These are phyloP conservation scores for Raphanus raphanistrum DNA, from an alignment of 345 rosid genomes.

Conservation along the genomic window DNA sequence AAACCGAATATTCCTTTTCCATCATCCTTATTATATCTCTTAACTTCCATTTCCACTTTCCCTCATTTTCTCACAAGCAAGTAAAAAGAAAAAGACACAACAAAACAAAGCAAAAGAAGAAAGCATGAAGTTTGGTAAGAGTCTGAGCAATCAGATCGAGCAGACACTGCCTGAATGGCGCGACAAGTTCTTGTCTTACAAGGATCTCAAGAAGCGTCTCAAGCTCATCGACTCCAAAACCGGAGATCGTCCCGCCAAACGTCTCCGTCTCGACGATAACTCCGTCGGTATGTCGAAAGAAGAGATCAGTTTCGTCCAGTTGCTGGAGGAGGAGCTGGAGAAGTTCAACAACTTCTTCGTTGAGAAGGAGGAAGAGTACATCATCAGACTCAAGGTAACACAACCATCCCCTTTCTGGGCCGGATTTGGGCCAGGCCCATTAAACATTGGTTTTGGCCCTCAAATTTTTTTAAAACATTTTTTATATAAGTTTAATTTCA, in stretches of 20 bases:
- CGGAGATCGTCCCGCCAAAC: constrained; percentile 57
- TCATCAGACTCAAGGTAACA: constrained; percentile 80
- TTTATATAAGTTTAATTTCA: too few relatives aligned
- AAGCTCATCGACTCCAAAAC: constrained; percentile 59
- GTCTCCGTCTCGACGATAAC: constrained; percentile 43
- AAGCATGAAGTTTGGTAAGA: constrained; percentile 86
- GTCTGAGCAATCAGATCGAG: constrained; percentile 94
- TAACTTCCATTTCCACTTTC: constrained; percentile 13
- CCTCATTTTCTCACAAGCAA: constrained; percentile 7
- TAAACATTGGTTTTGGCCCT: too few relatives aligned
- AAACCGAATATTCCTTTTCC: constrained; percentile 35
- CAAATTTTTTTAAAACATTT: too few relatives aligned
- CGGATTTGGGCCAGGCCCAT: background rate
- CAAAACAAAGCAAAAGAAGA: background rate
- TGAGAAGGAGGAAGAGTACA: constrained; percentile 94
- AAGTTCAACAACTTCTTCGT: constrained; percentile 91
- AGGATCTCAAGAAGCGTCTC: constrained; percentile 82
- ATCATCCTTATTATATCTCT: background rate
- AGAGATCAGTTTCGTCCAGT: constrained; percentile 63
- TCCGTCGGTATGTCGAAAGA: constrained; percentile 47
- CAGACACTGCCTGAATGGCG: constrained; percentile 95
- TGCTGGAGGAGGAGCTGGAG: constrained; percentile 82
- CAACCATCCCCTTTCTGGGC: background rate
- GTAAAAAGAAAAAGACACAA: background rate
- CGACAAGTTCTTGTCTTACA: constrained; percentile 94